These are phyloP conservation scores for Ustilago tritici DNA, from an alignment of 1,284 basidiomycete genomes.

Conservation along the genomic window DNA sequence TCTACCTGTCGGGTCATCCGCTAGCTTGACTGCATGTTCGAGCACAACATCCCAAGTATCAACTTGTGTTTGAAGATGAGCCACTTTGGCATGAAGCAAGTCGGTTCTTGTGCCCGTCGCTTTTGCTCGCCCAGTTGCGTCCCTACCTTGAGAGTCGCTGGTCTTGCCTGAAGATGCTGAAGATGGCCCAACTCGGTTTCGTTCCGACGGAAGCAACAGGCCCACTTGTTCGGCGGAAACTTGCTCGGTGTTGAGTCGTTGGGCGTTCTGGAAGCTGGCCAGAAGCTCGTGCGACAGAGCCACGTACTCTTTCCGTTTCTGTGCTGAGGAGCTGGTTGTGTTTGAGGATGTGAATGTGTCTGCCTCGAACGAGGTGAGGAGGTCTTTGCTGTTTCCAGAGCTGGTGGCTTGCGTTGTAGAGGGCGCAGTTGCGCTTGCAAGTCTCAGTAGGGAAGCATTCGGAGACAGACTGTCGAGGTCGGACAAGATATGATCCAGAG, in stretches of 20 bases:
- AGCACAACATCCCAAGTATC: conserved; percentile 33
- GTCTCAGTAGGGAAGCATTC: conserved; percentile 5
- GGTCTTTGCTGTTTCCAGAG: not conserved
- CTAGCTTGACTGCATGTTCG: conserved; percentile 3
- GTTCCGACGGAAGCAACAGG: conserved; percentile 33
- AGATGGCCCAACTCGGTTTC: conserved; percentile 3
- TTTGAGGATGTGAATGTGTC: not conserved
- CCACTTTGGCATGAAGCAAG: conserved; percentile 41
- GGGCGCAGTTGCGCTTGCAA: not conserved
- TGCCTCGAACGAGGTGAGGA: conserved; percentile 12
- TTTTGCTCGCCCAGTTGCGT: not conserved
- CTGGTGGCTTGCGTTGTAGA: not conserved
- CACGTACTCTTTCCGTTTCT: conserved; percentile 19
- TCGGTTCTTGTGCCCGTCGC: conserved; percentile 26
- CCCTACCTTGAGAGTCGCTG: not conserved
- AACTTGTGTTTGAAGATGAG: conserved; percentile 31
- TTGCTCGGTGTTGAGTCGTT: conserved; percentile 31
- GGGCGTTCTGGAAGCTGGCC: conserved; percentile 15
- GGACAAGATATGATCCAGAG: conserved; percentile 31
- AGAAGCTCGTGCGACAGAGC: conserved; percentile 25
- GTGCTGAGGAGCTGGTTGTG: not conserved
- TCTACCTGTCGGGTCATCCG: not conserved
- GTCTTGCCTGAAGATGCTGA: not conserved
- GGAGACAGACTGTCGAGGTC: conserved; percentile 19
- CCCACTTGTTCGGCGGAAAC: conserved; percentile 27